Evolutionary conservation across 2,329 filamentous ascomycete species (phyloP).

Genomic region (Bipolaris cookei): DNA sequence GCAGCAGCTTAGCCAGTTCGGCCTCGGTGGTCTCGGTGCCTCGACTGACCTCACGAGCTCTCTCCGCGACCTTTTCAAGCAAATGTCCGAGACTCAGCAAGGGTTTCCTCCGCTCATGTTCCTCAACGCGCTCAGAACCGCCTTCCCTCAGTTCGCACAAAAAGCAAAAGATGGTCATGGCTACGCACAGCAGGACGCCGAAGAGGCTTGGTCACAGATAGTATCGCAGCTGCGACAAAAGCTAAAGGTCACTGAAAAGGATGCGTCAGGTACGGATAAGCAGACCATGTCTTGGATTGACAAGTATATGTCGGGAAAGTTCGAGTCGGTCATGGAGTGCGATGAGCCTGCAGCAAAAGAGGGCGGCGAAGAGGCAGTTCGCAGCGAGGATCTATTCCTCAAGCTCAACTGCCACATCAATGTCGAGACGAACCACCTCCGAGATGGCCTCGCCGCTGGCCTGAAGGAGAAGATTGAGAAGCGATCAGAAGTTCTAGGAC

Average conservation of each 20-base stretch:
- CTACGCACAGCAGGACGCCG: constrained; percentile 97
- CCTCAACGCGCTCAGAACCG: constrained; percentile 75
- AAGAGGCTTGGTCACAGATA: constrained; percentile 98
- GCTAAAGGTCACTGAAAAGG: constrained; percentile 67
- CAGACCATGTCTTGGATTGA: constrained; percentile 77
- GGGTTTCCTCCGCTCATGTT: constrained; percentile 86
- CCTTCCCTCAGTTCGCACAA: constrained; percentile 93
- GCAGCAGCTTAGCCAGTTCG: constrained; percentile 55
- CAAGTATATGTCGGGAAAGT: constrained; percentile 84
- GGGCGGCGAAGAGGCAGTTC: constrained; percentile 71
- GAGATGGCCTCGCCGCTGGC: constrained; percentile 83
- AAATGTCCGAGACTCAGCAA: constrained; percentile 87
- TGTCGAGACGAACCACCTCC: constrained; percentile 82
- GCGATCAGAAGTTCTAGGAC: constrained; percentile 75
- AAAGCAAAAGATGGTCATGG: constrained; percentile 79
- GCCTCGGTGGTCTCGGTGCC: constrained; percentile 63
- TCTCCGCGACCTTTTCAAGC: constrained; percentile 82
- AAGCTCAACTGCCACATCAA: constrained; percentile 98
- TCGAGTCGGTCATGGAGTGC: constrained; percentile 79
- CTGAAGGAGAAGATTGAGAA: constrained; percentile 92
- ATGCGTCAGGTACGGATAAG: constrained; percentile 43
- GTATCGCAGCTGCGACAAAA: constrained; percentile 81
- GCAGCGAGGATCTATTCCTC: constrained; percentile 76
- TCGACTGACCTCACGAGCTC: constrained; percentile 76
- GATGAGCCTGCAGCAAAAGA: constrained; percentile 81